Base-by-base conservation (phyloP, 495 filamentous ascomycete genomes). In the Polyplosphaeria fusca region DNA sequence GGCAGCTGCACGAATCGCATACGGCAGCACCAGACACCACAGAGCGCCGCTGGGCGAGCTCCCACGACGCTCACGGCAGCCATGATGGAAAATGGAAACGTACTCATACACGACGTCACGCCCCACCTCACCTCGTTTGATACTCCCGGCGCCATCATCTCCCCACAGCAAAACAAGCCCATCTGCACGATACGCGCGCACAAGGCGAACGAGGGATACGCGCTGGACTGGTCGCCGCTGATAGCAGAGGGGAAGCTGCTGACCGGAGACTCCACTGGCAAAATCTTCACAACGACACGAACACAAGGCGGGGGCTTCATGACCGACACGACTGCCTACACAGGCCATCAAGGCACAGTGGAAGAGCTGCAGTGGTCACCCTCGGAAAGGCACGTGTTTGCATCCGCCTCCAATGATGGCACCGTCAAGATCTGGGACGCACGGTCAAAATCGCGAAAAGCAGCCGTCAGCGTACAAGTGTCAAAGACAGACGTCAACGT, bases 351-450 rank as follows among this genome's bases (percentile, higher is more conserved):
- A 3, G 84, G 85, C 40, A 91, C 87, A 37, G 83, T 98, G 18
- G 93, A 98, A 73, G 93, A 98, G 67, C 74, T 98, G 27, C 93
- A 96, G 67, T 98, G 93, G 93, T 91, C 86, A 20, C 93, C 93
- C 0, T 86, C 83, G 44, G 93, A 98, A 74, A 80, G 79, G 43
- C 89, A 89, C 56, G 92, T 97, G 12, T 96, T 97, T 65, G 88
- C 91, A 0, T 95, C 91, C 3, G 91, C 89, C 7, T 90, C 90
- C 35, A 89, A 85, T 66, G 93, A 98, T 70, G 92, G 93, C 41
- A 94, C 88, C 2, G 86, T 98, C 59, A 91, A 91, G 67, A 84
- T 98, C 28, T 98, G 91, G 87, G 93, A 98, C 68, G 83, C 92
- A 40, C 86, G 93, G 28, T 89, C 86, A 56, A 95, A 95, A 76